Percentiles rank a stretch among this genome's conserved stretches.
phyloP scores from a whole-genome alignment of 2,329 filamentous ascomycete genomes.

The Oidium heveae region DNA sequence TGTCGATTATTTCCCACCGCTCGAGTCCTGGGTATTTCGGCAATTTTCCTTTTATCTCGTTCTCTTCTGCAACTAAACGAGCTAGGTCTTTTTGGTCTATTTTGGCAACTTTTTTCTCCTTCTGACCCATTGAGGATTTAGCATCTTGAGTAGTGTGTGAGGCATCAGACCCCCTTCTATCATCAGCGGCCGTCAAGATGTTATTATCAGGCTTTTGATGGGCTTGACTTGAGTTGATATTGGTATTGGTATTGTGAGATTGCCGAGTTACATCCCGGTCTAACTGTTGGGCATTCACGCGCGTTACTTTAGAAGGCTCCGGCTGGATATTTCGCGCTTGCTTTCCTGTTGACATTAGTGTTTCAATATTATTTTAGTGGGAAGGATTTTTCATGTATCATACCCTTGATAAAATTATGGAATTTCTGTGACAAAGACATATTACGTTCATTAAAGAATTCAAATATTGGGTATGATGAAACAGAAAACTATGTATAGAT shows the following conservation, averaged over 20 bases:
- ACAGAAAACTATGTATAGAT: too few species aligned
- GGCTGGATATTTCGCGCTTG: conserved; percentile 49
- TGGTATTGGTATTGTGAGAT: conserved; percentile 30
- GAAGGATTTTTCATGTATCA: conserved; percentile 32
- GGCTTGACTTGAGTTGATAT: conserved; percentile 31
- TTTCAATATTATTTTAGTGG: background rate
- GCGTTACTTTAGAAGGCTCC: conserved; percentile 20
- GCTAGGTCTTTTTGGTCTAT: conserved; percentile 47
- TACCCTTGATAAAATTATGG: conserved; percentile 73
- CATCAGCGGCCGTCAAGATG: conserved; percentile 32
- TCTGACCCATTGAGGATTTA: conserved; percentile 37
- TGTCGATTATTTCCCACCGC: conserved; percentile 66
- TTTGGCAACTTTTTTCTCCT: conserved; percentile 20
- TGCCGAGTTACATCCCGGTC: conserved; percentile 21
- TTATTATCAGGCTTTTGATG: conserved; percentile 28
- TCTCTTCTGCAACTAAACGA: conserved; percentile 76
- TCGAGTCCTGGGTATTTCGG: conserved; percentile 68
- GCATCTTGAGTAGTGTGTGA: conserved; percentile 42
- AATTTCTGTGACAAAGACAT: conserved; percentile 74
- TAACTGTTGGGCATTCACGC: conserved; percentile 27
- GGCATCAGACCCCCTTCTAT: conserved; percentile 30
- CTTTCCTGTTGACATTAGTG: conserved; percentile 35
- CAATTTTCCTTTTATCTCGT: conserved; percentile 61
- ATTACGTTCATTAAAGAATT: background rate
- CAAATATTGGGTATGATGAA: too few species aligned